phyloP scores from a whole-genome alignment of 257 asterid species.

The Perilla frutescens region DNA sequence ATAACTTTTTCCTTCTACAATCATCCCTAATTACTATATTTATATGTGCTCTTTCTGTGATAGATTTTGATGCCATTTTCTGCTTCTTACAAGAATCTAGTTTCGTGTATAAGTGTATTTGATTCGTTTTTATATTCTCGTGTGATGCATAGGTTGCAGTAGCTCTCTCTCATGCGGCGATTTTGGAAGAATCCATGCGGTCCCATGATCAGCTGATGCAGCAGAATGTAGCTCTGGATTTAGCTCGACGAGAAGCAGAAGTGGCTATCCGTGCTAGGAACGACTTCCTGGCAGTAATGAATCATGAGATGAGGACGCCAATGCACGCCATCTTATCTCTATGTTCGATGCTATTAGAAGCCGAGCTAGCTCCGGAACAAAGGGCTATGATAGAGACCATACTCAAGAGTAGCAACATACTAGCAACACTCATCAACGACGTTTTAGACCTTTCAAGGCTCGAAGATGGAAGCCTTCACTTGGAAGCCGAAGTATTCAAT shows the following conservation, averaged over 20 bases:
- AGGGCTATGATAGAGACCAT: slow-evolving; percentile 73
- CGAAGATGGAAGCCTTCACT: slow-evolving; percentile 73
- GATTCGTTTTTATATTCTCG: too few relatives aligned
- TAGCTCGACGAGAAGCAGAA: slow-evolving; percentile 70
- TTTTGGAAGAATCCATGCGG: slow-evolving; percentile 73
- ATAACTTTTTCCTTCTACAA: background rate
- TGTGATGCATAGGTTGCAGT: slow-evolving; percentile 66
- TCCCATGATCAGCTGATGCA: slow-evolving; percentile 74
- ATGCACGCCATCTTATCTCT: slow-evolving; percentile 72
- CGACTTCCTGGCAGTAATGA: slow-evolving; percentile 76
- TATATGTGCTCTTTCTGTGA: too few relatives aligned
- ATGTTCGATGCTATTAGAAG: slow-evolving; percentile 73
- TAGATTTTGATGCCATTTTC: too few relatives aligned
- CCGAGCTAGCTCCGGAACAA: slow-evolving; percentile 71
- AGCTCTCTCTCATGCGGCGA: slow-evolving; percentile 88
- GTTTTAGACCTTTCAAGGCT: slow-evolving; percentile 77
- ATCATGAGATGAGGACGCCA: slow-evolving; percentile 84
- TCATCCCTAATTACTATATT: too few relatives aligned
- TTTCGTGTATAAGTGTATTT: background rate
- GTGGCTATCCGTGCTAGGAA: slow-evolving; percentile 66
- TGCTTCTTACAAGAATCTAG: too few relatives aligned
- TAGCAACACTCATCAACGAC: slow-evolving; percentile 69
- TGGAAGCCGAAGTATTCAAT: slow-evolving; percentile 56
- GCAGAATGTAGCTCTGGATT: slow-evolving; percentile 67
- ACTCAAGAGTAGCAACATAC: slow-evolving; percentile 73